A percentile compares a stretch with the other conserved stretches of the same genome.
Conservation (phyloP, 768 basidiomycete genomes). For the Hericium erinaceus region DNA sequence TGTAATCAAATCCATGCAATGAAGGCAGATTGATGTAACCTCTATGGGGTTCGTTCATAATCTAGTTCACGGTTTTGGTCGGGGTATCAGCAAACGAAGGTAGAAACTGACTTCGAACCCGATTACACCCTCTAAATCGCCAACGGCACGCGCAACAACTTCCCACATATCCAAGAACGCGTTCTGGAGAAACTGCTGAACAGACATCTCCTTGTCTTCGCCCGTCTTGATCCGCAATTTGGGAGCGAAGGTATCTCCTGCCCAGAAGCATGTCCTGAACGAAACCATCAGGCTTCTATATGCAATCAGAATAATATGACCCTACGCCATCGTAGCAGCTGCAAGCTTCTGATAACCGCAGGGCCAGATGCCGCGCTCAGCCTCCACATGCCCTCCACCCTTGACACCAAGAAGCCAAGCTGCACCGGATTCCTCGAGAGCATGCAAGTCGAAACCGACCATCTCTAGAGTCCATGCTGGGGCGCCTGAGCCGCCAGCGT, state of each 20-base stretch:
- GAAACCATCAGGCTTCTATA: background rate
- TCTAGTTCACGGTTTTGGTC: slow-evolving; percentile 30
- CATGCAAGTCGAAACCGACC: slow-evolving; percentile 76
- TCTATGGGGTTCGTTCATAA: slow-evolving; percentile 92
- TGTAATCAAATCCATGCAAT: slow-evolving; percentile 84
- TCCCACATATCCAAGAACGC: slow-evolving; percentile 75
- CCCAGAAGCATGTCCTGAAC: slow-evolving; percentile 85
- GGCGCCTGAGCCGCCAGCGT: slow-evolving; percentile 90
- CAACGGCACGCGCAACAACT: slow-evolving; percentile 54
- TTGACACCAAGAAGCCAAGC: slow-evolving; percentile 82
- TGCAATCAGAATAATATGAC: slow-evolving; percentile 13
- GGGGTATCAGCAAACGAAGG: background rate
- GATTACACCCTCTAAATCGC: slow-evolving; percentile 67
- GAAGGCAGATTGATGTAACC: slow-evolving; percentile 83
- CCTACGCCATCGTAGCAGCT: slow-evolving; percentile 88
- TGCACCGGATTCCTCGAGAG: slow-evolving; percentile 73
- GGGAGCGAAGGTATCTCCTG: slow-evolving; percentile 77
- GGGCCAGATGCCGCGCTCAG: slow-evolving; percentile 83
- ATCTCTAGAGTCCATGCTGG: slow-evolving; percentile 91
- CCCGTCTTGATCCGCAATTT: slow-evolving; percentile 47
- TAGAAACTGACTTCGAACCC: slow-evolving; percentile 69
- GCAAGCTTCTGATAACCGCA: slow-evolving; percentile 90
- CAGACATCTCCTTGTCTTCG: slow-evolving; percentile 42
- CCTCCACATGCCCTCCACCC: slow-evolving; percentile 65
- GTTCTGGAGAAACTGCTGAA: slow-evolving; percentile 79